Evolutionary conservation across 805 yeast species (phyloP).

Genomic region (Sugiyamaella floridensis): DNA sequence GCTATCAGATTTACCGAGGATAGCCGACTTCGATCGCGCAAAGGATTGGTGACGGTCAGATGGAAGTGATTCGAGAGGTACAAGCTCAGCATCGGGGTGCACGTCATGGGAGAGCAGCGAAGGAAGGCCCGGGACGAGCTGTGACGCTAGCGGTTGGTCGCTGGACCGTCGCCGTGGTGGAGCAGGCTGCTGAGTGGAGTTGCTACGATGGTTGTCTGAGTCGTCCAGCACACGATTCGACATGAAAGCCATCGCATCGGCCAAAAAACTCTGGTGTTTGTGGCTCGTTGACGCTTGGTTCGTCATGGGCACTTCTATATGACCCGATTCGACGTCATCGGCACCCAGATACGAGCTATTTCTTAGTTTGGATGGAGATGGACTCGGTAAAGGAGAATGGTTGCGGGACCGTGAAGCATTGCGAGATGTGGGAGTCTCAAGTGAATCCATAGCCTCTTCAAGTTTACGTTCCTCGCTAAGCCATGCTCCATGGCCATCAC

Average conservation of each 20-base stretch:
- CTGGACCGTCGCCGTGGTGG: neutral
- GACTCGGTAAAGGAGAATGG: neutral
- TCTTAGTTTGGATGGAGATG: too few relatives aligned
- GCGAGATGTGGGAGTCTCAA: neutral
- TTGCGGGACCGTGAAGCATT: neutral
- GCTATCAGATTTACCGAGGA: neutral
- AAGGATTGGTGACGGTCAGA: neutral
- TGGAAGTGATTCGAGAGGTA: neutral
- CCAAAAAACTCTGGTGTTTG: neutral
- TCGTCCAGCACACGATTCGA: neutral
- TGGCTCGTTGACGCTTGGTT: too few relatives aligned
- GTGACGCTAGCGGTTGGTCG: neutral
- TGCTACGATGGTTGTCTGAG: neutral
- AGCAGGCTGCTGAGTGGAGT: neutral
- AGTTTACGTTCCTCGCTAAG: constrained; percentile 5
- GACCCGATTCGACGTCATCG: too few relatives aligned
- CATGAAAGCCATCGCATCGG: neutral
- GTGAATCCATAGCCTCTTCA: neutral
- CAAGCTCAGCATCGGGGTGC: neutral
- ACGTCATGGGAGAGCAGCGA: neutral
- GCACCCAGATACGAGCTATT: too few relatives aligned
- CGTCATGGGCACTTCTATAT: too few relatives aligned
- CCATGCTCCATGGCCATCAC: constrained; percentile 20
- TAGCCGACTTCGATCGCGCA: neutral
- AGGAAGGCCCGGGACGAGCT: neutral